A percentile compares a stretch with the other conserved stretches of the same genome.
phyloP scores from a whole-genome alignment of 2,329 filamentous ascomycete species.

The Colletotrichum sp. region DNA sequence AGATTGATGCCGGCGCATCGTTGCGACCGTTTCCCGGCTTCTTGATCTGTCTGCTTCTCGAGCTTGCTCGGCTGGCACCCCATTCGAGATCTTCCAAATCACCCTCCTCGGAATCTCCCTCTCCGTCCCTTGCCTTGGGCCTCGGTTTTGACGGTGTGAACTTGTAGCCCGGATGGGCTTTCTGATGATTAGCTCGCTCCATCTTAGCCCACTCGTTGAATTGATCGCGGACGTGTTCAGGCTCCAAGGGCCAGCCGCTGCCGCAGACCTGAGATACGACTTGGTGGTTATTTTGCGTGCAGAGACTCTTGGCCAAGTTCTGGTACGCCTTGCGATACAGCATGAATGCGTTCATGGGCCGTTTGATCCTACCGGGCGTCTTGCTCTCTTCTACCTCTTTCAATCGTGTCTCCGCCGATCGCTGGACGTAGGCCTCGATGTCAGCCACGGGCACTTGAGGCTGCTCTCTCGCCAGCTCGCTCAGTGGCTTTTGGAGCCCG shows the following conservation, averaged over 20 bases:
- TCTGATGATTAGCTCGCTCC: constrained; percentile 84
- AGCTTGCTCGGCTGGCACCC: constrained; percentile 33
- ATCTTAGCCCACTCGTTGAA: constrained; percentile 81
- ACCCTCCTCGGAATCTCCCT: constrained; percentile 45
- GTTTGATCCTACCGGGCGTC: constrained; percentile 76
- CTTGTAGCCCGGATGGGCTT: constrained; percentile 90
- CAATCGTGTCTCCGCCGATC: constrained; percentile 68
- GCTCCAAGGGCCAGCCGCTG: constrained; percentile 83
- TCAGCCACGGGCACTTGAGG: constrained; percentile 71
- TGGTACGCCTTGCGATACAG: constrained; percentile 94
- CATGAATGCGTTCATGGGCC: constrained; percentile 99
- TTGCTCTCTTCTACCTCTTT: constrained; percentile 73
- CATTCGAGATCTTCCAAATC: constrained; percentile 53
- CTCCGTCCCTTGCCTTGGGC: constrained; percentile 39
- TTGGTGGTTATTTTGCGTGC: constrained; percentile 90
- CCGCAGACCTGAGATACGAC: constrained; percentile 89
- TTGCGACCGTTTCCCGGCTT: constrained; percentile 35
- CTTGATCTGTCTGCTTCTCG: constrained; percentile 29
- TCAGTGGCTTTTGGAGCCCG: constrained; percentile 70
- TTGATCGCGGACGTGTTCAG: constrained; percentile 71
- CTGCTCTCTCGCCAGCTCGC: constrained; percentile 69
- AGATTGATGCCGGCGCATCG: constrained; percentile 24
- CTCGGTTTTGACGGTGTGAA: constrained; percentile 82
- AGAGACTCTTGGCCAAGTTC: constrained; percentile 82
- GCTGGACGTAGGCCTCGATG: constrained; percentile 80